These are phyloP conservation scores for Phaeosphaeria sp. DNA, from an alignment of 2,329 filamentous ascomycete genomes.

Conservation along the genomic window DNA sequence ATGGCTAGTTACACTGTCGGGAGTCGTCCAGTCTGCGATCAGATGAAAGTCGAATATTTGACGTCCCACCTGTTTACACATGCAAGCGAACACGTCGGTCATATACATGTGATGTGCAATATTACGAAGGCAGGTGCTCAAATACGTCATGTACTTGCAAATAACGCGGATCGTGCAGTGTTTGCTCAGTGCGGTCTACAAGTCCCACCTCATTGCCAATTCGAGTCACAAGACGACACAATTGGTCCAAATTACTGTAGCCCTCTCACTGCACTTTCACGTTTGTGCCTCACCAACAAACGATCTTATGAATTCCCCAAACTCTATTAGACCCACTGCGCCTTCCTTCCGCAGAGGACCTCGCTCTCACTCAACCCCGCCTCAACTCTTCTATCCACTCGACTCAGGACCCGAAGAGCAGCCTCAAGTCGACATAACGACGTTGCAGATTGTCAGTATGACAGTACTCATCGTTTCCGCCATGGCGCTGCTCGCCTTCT, in stretches of 20 bases:
- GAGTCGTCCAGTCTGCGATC: neutral
- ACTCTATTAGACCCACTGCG: neutral
- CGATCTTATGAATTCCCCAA: neutral
- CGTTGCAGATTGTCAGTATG: neutral
- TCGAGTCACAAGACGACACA: neutral
- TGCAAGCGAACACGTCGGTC: neutral
- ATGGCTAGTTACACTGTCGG: neutral
- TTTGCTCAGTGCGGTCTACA: neutral
- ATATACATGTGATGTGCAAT: neutral
- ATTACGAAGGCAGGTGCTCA: neutral
- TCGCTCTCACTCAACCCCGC: neutral
- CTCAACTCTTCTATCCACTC: neutral
- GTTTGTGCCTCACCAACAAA: neutral
- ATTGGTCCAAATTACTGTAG: neutral
- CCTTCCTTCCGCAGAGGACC: neutral
- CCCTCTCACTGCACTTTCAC: neutral
- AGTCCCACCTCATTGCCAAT: neutral
- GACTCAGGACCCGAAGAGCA: neutral
- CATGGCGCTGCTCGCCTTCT: neutral
- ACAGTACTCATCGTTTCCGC: neutral
- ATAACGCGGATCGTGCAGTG: neutral
- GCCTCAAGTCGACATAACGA: too few relatives aligned
- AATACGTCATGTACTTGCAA: neutral
- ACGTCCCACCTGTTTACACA: neutral
- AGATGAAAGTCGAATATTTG: neutral